Evolutionary conservation across 2,329 filamentous ascomycete genomes (phyloP), one percentile per base, ranked within the genome.

Genomic region (Lojkania enalia): DNA sequence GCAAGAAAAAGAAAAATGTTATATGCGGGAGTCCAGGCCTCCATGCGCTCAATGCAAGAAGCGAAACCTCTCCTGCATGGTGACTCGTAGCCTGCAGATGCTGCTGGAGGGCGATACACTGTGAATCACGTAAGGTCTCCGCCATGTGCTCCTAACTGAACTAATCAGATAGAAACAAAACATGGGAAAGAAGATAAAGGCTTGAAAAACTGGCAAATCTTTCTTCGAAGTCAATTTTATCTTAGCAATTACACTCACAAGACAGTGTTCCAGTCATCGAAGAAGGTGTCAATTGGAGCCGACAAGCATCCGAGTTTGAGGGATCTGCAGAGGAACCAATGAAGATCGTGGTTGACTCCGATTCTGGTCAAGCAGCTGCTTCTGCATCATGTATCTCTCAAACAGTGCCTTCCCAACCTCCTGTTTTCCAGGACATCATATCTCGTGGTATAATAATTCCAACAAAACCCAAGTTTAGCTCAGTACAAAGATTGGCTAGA

Each of bases 61-160:
- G 9, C 12, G 6, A 40, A 15, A 23, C 12, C 46, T 74, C 12
- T 58, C 69, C 5, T 74, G 71, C 38, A 69, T 67, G 1, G 70
- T 74, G 18, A 73, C 73, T 44, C 61, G 69, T 30, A 72, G 67
- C 48, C 44, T 74, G 21, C 70, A 74, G 44, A 74, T 71, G 63
- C 53, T 74, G 27, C 51, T 74, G 18, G 71, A 74, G 43, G 63
- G 63, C 29, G 71, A 74, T 54, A 64, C 60, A 16, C 57, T 55
- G 57, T 66, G 49, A 52, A 56, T 39, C 7, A 11, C 5, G 3
- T 23, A 35, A 30, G 16, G 12, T 14, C 21, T 36, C 31, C 31
- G 2, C 6, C n/a, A 6, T 33, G 13, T 15, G 7, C 23, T 14
- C 4, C 23, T 9, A 7, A 27, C 23, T 27, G 23, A 35, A 42